These are phyloP conservation scores for Mycena vitilis DNA, from an alignment of 768 basidiomycete species.

Conservation along the genomic window DNA sequence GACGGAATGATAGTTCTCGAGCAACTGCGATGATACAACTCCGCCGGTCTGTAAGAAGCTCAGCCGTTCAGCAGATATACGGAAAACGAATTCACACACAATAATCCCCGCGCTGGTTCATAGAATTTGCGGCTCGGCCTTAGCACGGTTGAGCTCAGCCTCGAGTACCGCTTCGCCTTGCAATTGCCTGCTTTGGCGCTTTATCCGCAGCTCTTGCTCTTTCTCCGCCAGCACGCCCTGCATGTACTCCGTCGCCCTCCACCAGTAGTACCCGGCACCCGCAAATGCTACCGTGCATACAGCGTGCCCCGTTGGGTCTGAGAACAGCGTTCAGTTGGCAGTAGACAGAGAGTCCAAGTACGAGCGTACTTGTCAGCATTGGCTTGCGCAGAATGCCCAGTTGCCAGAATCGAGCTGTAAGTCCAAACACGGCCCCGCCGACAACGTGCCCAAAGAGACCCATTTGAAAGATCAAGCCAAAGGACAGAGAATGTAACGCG, in stretches of 20 bases:
- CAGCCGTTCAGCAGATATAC: background rate
- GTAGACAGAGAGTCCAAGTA: background rate
- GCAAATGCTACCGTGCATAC: constrained; percentile 79
- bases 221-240: constrained; percentile 66
- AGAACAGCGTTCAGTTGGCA: constrained; percentile 7
- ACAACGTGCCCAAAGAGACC: constrained; percentile 71
- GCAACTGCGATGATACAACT: constrained; percentile 19
- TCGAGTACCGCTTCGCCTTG: constrained; percentile 48
- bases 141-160: constrained; percentile 29
- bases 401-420: constrained; percentile 87
- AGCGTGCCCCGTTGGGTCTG: constrained; percentile 80
- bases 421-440: constrained; percentile 85
- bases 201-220: constrained; percentile 66
- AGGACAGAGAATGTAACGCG: background rate
- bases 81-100: constrained; percentile 3
- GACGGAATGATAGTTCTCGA: constrained; percentile 16
- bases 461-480: constrained; percentile 20
- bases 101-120: constrained; percentile 34
- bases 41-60: constrained; percentile 13
- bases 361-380: constrained; percentile 80
- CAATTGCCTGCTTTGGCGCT: constrained; percentile 49
- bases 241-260: constrained; percentile 37
- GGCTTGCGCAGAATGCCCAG: constrained; percentile 86
- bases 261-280: constrained; percentile 71
- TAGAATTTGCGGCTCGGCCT: background rate